phyloP scores from a whole-genome alignment of 768 basidiomycete species.

The Collybia sordida region DNA sequence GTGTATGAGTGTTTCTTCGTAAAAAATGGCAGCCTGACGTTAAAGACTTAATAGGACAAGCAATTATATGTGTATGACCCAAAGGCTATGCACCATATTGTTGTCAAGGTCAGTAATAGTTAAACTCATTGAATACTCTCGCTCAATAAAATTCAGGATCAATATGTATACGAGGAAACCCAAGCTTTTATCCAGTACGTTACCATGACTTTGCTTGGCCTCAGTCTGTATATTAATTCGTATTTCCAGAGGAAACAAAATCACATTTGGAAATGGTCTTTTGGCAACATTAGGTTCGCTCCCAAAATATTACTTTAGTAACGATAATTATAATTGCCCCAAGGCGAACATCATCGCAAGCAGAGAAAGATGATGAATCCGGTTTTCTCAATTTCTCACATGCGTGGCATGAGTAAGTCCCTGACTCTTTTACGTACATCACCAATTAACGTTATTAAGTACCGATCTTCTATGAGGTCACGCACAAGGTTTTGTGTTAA shows the following conservation, averaged over 20 bases:
- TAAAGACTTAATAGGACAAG: conserved; percentile 5
- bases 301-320: neutral
- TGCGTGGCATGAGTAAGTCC: conserved; percentile 24
- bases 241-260: conserved; percentile 2
- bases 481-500: conserved; percentile 9
- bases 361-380: conserved; percentile 40
- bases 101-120: conserved; percentile 29
- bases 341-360: conserved; percentile 17
- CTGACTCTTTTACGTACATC: neutral
- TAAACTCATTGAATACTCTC: neutral
- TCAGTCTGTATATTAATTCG: neutral
- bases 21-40: neutral
- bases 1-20: conserved; percentile 6
- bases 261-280: conserved; percentile 5
- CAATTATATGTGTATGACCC: conserved; percentile 36
- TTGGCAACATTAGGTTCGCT: conserved; percentile 6
- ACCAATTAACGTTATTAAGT: conserved; percentile 4
- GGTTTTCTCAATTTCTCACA: conserved; percentile 33
- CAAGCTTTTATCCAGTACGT: conserved; percentile 31
- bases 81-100: conserved; percentile 32
- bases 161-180: conserved; percentile 35
- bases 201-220: neutral
- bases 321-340: neutral
- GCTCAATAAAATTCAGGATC: conserved; percentile 3
- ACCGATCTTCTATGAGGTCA: conserved; percentile 16